Conservation (phyloP, 2,329 filamentous ascomycete species). For the Samsoniella hepiali region DNA sequence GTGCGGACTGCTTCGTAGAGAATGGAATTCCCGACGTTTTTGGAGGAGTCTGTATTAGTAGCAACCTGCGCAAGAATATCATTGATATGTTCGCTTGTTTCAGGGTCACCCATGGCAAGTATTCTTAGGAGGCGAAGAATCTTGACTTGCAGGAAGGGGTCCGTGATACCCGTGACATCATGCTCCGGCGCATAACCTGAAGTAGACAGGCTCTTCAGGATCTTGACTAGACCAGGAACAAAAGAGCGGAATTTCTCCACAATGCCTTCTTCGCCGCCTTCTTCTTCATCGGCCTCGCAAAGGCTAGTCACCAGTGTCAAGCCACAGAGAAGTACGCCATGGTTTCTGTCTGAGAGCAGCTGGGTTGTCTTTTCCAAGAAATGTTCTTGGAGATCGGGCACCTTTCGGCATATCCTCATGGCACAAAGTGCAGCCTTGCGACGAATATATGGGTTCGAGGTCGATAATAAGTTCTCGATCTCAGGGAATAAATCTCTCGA, state of each 20-base stretch:
- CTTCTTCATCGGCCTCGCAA: slow-evolving; percentile 91
- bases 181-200: slow-evolving; percentile 97
- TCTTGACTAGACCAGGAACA: slow-evolving; percentile 81
- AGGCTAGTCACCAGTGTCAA: slow-evolving; percentile 87
- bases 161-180: slow-evolving; percentile 95
- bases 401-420: slow-evolving; percentile 97
- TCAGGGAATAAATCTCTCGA: slow-evolving; percentile 94
- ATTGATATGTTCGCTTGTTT: slow-evolving; percentile 95
- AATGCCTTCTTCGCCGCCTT: slow-evolving; percentile 84
- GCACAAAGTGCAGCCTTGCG: slow-evolving; percentile 97
- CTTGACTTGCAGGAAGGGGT: slow-evolving; percentile 97
- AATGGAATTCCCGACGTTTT: slow-evolving; percentile 98
- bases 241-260: slow-evolving; percentile 88
- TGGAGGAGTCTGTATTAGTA: slow-evolving; percentile 95
- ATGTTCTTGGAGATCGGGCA: slow-evolving; percentile 94
- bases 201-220: slow-evolving; percentile 85
- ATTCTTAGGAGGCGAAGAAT: slow-evolving; percentile 83
- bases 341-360: slow-evolving; percentile 87
- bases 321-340: slow-evolving; percentile 90
- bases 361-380: slow-evolving; percentile 92
- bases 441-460: slow-evolving; percentile 96
- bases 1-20: slow-evolving; percentile 96
- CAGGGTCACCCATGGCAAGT: slow-evolving; percentile 77
- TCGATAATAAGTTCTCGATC: slow-evolving; percentile 87
- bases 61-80: slow-evolving; percentile 97